Base-by-base conservation (phyloP, 306 rosid species). In the Ormosia semicastrata region DNA sequence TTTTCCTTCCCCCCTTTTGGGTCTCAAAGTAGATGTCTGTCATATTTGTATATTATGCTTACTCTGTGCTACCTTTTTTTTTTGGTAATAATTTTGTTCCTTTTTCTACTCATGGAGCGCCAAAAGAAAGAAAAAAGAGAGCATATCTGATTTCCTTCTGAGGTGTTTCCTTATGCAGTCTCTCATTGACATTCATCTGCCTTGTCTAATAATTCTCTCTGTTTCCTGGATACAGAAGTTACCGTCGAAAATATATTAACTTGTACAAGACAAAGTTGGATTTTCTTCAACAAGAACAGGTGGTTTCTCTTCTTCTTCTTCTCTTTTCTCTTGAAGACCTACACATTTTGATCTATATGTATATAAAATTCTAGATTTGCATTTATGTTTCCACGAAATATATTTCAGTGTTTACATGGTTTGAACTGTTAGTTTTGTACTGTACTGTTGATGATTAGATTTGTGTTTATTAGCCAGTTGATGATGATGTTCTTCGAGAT, bases 241-340 rank as follows among this genome's bases (percentile, higher is more conserved):
- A 85, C 82, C 94, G 99, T 40, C 93, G 91, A 84, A 90, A 83
- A 69, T 95, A 95, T 81, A 90, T 90, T 70, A 85, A 89, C 54
- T 80, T 89, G 64, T 95, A 95, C 91, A 95, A 91, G 86, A 84
- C 64, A 73, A 95, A 95, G 89, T 73, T 95, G 90, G 88, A 89
- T 83, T 90, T 85, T 89, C 97, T 95, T 57, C 95, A 75, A 80
- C 92, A 86, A 66, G 95, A 93, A 47, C 98, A 91, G 97, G 98
- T 95, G 82, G 83, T 78, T 62, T 62, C 56, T 39, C 30, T 75
- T 69, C 44, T 11, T 18, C 11, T 50, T 59, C 43, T 10, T 69
- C 50, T 40, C 15, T 6, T 24, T 24, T 24, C 17, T 15, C 36
- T 62, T 30, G 17, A 52, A 41, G 36, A 47, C 60, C 17, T 2